phyloP scores from a whole-genome alignment of 164 flowering plant species.

The Magnolia changhungtana region DNA sequence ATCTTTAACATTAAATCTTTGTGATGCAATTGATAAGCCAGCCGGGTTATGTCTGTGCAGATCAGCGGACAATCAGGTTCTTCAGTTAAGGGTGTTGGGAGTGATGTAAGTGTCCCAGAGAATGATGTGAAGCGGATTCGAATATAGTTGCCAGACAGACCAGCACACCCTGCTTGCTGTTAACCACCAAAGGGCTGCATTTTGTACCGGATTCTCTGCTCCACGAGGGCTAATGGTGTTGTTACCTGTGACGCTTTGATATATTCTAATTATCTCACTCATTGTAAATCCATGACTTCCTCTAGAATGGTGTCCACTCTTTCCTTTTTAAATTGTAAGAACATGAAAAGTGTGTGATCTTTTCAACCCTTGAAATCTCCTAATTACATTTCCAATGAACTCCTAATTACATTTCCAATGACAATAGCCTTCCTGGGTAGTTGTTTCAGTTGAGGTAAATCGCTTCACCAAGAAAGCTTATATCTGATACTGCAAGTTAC shows the following conservation, averaged over 20 bases:
- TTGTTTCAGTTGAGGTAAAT: neutral
- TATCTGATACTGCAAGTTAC: no score
- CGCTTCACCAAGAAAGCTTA: neutral
- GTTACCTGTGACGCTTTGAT: conserved; percentile 4
- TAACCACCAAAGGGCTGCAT: neutral
- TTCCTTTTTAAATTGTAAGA: neutral
- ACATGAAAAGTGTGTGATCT: neutral
- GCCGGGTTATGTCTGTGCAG: conserved; percentile 24
- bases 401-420: neutral
- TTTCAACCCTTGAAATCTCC: neutral
- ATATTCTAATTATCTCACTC: neutral
- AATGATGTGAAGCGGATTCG: conserved; percentile 62
- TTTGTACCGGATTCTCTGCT: neutral
- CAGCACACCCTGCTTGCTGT: neutral
- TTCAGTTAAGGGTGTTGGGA: conserved; percentile 31
- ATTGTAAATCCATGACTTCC: conserved; percentile 12
- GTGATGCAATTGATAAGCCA: neutral
- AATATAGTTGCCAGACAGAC: conserved; percentile 5
- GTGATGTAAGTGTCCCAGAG: conserved; percentile 72
- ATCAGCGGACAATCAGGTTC: conserved; percentile 27
- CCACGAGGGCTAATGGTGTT: neutral
- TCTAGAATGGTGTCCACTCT: neutral
- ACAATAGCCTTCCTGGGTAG: neutral
- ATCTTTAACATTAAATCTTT: neutral
- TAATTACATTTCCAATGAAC: neutral